A percentile compares a stretch with the other conserved stretches of the same genome.
Conservation (phyloP, 192 early-diverging fungal species). For the Coemansia sp. region DNA sequence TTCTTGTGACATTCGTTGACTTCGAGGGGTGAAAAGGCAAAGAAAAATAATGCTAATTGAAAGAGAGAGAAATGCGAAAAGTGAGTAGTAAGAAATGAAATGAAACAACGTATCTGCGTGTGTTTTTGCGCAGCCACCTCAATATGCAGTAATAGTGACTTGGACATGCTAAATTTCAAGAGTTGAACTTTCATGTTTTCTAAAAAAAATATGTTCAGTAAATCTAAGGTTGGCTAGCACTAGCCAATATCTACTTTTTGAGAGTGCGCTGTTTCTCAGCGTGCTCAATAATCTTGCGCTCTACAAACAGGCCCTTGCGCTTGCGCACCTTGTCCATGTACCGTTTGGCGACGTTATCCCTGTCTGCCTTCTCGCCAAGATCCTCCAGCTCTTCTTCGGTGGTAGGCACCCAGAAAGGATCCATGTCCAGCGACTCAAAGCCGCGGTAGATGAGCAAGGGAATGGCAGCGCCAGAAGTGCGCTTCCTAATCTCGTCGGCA, state of each 20-base stretch:
- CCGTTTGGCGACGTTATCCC: constrained; percentile 93
- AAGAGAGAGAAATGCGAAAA: not conserved
- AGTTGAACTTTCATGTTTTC: too few species aligned
- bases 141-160: too few species aligned
- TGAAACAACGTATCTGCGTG: too few species aligned
- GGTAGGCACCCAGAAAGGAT: constrained; percentile 99
- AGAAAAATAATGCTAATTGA: not conserved
- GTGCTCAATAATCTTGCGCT: constrained; percentile 86
- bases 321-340: constrained; percentile 96
- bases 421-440: constrained; percentile 88
- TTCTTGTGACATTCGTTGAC: not conserved
- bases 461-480: constrained; percentile 92
- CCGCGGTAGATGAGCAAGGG: constrained; percentile 96
- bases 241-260: constrained; percentile 52
- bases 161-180: too few species aligned
- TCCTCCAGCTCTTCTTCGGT: constrained; percentile 99
- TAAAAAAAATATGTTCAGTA: not conserved
- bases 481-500: constrained; percentile 94
- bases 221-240: not conserved
- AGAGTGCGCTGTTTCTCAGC: constrained; percentile 83
- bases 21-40: not conserved
- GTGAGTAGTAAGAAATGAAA: not conserved
- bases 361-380: constrained; percentile 94
- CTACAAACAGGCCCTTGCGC: constrained; percentile 94
- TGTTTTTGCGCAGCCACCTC: too few species aligned